Evolutionary conservation across 768 basidiomycete genomes (phyloP).

Genomic region (Holtermannia corniformis): DNA sequence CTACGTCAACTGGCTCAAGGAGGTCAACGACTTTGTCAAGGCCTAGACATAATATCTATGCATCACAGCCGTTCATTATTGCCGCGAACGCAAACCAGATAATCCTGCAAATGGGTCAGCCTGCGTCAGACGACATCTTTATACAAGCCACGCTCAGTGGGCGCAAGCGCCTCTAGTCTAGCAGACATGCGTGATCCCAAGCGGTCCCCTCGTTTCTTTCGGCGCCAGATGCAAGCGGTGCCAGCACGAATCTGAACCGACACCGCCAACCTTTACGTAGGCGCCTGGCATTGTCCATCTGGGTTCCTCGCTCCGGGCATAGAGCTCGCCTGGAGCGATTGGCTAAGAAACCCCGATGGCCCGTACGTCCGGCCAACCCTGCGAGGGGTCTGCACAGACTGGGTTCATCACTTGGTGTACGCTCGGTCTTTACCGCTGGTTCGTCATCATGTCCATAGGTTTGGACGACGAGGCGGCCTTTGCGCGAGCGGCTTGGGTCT

Average conservation of each 20-base stretch:
- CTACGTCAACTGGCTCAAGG: constrained; percentile 79
- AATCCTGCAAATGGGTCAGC: not conserved
- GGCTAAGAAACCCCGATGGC: not conserved
- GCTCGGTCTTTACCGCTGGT: not conserved
- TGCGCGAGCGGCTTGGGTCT: not conserved
- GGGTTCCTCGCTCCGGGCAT: not conserved
- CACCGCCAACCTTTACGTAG: not conserved
- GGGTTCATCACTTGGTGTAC: not conserved
- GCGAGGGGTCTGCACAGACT: no score
- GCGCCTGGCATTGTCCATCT: not conserved
- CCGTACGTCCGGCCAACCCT: no score
- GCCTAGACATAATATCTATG: not conserved
- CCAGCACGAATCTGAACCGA: not conserved
- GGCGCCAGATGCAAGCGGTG: not conserved
- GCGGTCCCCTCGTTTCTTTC: not conserved
- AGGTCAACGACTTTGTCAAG: constrained; percentile 74
- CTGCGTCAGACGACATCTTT: not conserved
- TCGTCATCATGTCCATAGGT: no score
- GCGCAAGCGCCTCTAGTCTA: not conserved
- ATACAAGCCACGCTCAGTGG: not conserved
- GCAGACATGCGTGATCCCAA: not conserved
- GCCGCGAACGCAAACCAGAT: not conserved
- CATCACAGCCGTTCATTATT: not conserved
- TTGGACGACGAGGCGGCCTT: not conserved
- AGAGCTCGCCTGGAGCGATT: not conserved